Percentiles rank a stretch among this genome's conserved stretches.
Evolutionary conservation across 1,139 yeast genomes (phyloP).

Genomic region (Protomyces lactucae-debilis): DNA sequence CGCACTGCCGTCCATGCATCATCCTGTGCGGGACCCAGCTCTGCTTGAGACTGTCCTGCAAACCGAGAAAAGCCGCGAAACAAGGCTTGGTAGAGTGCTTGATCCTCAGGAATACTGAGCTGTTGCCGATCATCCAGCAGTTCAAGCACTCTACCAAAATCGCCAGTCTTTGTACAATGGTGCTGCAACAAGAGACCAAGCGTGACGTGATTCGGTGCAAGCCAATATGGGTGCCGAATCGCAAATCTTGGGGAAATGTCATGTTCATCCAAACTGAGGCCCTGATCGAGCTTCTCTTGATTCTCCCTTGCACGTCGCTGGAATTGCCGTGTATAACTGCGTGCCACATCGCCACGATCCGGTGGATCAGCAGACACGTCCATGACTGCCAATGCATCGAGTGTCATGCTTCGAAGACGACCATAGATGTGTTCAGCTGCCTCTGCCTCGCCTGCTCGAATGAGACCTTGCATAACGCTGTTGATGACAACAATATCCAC

Average conservation of each 20-base stretch:
- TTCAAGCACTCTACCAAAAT: neutral
- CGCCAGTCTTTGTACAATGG: constrained; percentile 19
- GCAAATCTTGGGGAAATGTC: constrained; percentile 8
- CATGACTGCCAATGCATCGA: neutral
- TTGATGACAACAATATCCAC: constrained; percentile 24
- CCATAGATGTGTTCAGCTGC: constrained; percentile 19
- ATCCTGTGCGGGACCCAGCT: neutral
- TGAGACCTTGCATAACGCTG: constrained; percentile 12
- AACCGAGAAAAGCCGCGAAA: constrained; percentile 3
- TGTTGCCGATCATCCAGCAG: constrained; percentile 6
- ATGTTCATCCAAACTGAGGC: neutral
- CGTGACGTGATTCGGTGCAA: constrained; percentile 11
- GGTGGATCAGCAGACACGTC: neutral
- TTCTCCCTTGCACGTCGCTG: constrained; percentile 11
- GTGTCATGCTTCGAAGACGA: neutral
- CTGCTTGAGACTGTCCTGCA: neutral
- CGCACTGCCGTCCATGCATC: constrained; percentile 3
- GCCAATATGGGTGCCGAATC: neutral
- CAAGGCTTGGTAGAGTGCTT: constrained; percentile 7
- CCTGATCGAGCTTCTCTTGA: neutral
- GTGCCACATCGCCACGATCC: neutral
- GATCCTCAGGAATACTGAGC: constrained; percentile 7
- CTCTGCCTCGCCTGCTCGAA: constrained; percentile 14
- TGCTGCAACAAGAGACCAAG: constrained; percentile 11
- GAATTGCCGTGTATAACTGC: constrained; percentile 1